These are phyloP conservation scores for Neoboletus subvelutipes DNA, from an alignment of 768 basidiomycete species.

Conservation along the genomic window DNA sequence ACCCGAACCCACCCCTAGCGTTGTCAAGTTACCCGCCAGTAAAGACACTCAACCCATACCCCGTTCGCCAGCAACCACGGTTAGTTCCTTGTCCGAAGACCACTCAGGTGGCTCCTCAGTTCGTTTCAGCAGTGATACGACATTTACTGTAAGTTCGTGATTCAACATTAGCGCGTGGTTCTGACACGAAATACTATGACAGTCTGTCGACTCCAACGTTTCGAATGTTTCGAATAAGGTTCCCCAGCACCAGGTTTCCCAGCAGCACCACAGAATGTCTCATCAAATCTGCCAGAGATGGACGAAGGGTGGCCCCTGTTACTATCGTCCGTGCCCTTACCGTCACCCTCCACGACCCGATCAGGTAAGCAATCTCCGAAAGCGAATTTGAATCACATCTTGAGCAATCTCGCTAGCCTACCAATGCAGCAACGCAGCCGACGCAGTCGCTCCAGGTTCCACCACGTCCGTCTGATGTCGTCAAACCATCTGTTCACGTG, in stretches of 20 bases:
- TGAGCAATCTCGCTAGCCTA: slow-evolving; percentile 1
- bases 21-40: slow-evolving; percentile 12
- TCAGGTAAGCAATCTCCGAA: slow-evolving; percentile 7
- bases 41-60: not conserved
- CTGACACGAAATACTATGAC: not conserved
- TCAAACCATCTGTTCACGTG: not conserved
- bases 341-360: slow-evolving; percentile 6
- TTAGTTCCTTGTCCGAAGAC: slow-evolving; percentile 21
- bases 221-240: slow-evolving; percentile 11
- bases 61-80: slow-evolving; percentile 12
- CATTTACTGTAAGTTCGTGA: slow-evolving; percentile 17
- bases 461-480: not conserved
- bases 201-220: slow-evolving; percentile 20
- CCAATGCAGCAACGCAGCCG: not conserved
- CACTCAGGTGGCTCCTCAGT: slow-evolving; percentile 12
- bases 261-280: not conserved
- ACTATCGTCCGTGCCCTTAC: not conserved
- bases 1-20: not conserved
- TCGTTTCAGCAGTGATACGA: slow-evolving; percentile 14
- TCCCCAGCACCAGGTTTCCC: not conserved
- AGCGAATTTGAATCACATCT: not conserved
- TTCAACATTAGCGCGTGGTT: not conserved
- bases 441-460: not conserved
- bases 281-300: slow-evolving; percentile 1
- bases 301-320: not conserved